Base-by-base conservation (phyloP, 306 rosid species). In the Vigna radiata region DNA sequence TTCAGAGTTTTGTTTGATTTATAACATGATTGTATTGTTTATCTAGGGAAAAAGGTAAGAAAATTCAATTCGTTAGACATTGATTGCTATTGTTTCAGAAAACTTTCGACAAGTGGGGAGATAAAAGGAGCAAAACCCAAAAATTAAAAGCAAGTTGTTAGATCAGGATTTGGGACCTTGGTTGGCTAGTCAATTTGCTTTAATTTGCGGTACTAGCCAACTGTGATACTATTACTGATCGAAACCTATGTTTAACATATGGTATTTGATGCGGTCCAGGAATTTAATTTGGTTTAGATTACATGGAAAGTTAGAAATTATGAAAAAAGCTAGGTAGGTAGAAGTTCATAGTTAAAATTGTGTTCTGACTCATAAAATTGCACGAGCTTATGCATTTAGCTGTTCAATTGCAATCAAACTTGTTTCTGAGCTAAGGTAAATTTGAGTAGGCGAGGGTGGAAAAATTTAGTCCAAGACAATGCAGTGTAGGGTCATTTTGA, bases 1-100 rank as follows among this genome's bases (percentile, higher is more conserved):
- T 56, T 72, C 33, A 31, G 18, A 72, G 12, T 72, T 39, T 67
- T 77, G 43, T 50, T 73, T 67, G 62, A 60, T 53, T 72, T 70
- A 59, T 41, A 41, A 8, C 67, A 36, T 64, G 46, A 66, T 80
- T 73, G 53, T 67, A 46, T 77, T 10, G 46, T 41, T 8, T 56
- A 58, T 25, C 9, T 58, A 25, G 37, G 37, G 54, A 14, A 65
- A 47, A 65, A 54, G 16, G 41, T 19, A 46, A 25, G 27, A 62
- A 48, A 66, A 41, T 25, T 66, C 27, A 46, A 48, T 68, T 41
- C 61, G 9, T 17, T 53, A 54, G 70, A 72, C 18, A 25, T n/a
- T 44, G 41, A 54, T 56, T 53, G 29, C 68, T 72, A 14, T n/a
- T 33, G 29, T 33, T 47, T 71, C 16, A 11, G 46, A 0, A 60